Evolutionary conservation across 208 protist species (phyloP), one percentile per base, ranked within the genome.

Genomic region (Wallacemonas sp.): DNA sequence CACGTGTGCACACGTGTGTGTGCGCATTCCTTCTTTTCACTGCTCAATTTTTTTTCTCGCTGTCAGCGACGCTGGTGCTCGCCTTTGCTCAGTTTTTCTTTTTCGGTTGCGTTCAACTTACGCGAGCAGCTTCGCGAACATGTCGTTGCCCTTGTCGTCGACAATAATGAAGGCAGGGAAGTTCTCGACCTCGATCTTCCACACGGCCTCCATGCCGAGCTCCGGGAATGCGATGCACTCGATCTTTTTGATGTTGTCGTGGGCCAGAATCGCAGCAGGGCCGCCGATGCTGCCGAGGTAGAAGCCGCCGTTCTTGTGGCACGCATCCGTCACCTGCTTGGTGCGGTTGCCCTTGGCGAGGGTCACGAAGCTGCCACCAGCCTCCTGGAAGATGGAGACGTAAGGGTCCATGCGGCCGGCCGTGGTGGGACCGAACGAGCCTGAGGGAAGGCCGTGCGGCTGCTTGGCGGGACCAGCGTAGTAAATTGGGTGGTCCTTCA

Each of bases 151-250:
- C 74, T 99, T 99, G 84, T 99, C 95, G 74, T 99, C 97, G 23
- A 98, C 96, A 32, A 99, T 82, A 73, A 99, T 96, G 73, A 99
- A 99, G 22, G 98, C 98, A 1, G 97, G 97, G 81, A 99, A 99
- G 76, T 99, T 74, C 49, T 92, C 81, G 12, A 99, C 97, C 44
- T 98, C 89, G 70, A 99, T 97, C 70, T 92, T 93, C 94, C 94
- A 95, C 41, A 97, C 89, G 16, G 92, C 92, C 79, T 97, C 92
- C 89, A 98, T 97, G 28, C 93, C 91, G 10, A 96, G 73, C 72
- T 98, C 94, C 2, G 84, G 81, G 67, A 95, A 96, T 32, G 94
- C 96, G 57, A 97, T 20, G 65, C 94, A 90, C 65, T 97, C 91
- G 36, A 98, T 89, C 66, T 98, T 98, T 48, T 82, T 96, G 74